Percentiles rank a stretch among this genome's conserved stretches.
Conservation (phyloP, 2,329 filamentous ascomycete genomes). For the Colletotrichum phormii region DNA sequence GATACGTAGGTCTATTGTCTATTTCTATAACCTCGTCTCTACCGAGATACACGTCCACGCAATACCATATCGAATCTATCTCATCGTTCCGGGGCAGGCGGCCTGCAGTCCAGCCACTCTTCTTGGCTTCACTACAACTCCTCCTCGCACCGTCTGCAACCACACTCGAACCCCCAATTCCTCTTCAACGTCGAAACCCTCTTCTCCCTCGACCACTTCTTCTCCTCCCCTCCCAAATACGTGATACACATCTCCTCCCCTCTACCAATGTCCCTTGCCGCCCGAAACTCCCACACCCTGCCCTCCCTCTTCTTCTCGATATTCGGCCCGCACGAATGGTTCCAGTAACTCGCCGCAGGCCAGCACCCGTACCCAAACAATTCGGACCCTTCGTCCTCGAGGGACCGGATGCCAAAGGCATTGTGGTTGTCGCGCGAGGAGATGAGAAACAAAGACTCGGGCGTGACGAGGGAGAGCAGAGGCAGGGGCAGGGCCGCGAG, state of each 20-base stretch:
- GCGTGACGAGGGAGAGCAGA: slow-evolving; percentile 19
- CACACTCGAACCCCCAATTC: slow-evolving; percentile 34
- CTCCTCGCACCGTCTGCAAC: slow-evolving; percentile 21
- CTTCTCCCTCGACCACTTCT: slow-evolving; percentile 4
- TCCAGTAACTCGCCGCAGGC: slow-evolving; percentile 33
- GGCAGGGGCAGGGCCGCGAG: slow-evolving; percentile 19
- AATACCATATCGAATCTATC: no score
- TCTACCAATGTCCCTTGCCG: not conserved
- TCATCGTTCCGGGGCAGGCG: no score
- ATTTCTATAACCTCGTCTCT: no score
- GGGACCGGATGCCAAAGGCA: slow-evolving; percentile 28
- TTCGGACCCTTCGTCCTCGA: slow-evolving; percentile 34
- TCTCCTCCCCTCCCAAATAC: slow-evolving; percentile 30
- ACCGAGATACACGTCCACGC: no score
- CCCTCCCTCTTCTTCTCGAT: slow-evolving; percentile 21
- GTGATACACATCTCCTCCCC: slow-evolving; percentile 30
- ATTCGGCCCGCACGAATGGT: slow-evolving; percentile 31
- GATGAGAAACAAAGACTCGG: slow-evolving; percentile 12
- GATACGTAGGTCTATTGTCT: no score
- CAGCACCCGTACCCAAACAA: slow-evolving; percentile 33
- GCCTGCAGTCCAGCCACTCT: no score
- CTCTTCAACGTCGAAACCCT: slow-evolving; percentile 16
- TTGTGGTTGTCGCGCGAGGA: slow-evolving; percentile 32
- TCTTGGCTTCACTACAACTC: not conserved
- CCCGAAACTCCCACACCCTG: slow-evolving; percentile 27